These are phyloP conservation scores for Lachnellula subtilissima DNA, from an alignment of 2,329 filamentous ascomycete species.

Conservation along the genomic window DNA sequence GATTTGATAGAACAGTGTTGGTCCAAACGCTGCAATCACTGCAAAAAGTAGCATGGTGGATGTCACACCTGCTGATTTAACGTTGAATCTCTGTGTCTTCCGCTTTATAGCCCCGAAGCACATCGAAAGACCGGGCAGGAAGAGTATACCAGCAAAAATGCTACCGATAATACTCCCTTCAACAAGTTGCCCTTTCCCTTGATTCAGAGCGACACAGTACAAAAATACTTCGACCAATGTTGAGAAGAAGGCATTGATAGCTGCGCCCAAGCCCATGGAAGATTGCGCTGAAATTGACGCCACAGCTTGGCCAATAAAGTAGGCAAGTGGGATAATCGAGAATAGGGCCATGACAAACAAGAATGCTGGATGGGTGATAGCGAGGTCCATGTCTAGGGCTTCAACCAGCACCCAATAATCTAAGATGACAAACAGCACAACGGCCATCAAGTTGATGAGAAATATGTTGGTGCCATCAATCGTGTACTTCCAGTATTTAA, in stretches of 20 bases:
- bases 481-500: slow-evolving; percentile 99
- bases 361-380: slow-evolving; percentile 77
- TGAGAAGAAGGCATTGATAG: slow-evolving; percentile 97
- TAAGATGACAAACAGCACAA: slow-evolving; percentile 91
- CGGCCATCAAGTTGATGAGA: slow-evolving; percentile 89
- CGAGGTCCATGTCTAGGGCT: slow-evolving; percentile 59
- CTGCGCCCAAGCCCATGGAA: slow-evolving; percentile 95
- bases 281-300: slow-evolving; percentile 98
- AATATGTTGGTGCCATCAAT: slow-evolving; percentile 98
- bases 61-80: slow-evolving; percentile 90
- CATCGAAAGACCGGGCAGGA: slow-evolving; percentile 94
- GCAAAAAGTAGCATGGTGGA: slow-evolving; percentile 98
- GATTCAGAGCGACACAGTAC: slow-evolving; percentile 87
- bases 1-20: slow-evolving; percentile 96
- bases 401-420: slow-evolving; percentile 80
- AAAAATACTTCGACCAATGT: slow-evolving; percentile 97
- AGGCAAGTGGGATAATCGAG: slow-evolving; percentile 93
- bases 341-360: slow-evolving; percentile 79
- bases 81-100: slow-evolving; percentile 98
- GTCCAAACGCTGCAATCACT: slow-evolving; percentile 89
- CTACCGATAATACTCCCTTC: slow-evolving; percentile 97
- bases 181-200: slow-evolving; percentile 89
- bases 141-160: slow-evolving; percentile 93
- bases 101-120: slow-evolving; percentile 97
- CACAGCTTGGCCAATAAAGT: slow-evolving; percentile 97